Conservation (phyloP, 1,139 yeast species). For the Eremothecium gossypii region DNA sequence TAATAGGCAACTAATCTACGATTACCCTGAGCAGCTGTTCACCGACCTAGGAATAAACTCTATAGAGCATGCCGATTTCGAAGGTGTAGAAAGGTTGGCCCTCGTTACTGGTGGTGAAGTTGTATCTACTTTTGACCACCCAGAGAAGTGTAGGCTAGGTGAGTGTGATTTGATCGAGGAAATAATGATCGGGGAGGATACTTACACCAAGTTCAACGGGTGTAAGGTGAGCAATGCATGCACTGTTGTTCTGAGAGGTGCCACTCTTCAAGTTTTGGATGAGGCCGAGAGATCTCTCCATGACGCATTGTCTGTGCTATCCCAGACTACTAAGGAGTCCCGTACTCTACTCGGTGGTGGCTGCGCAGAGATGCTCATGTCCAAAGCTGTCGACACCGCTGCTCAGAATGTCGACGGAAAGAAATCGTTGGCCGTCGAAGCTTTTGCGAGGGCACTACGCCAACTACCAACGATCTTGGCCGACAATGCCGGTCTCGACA, state of each 20-base stretch:
- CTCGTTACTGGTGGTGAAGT: conserved; percentile 98
- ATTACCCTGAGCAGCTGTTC: conserved; percentile 94
- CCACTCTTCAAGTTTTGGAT: conserved; percentile 90
- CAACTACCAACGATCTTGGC: conserved; percentile 93
- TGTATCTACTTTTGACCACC: conserved; percentile 90
- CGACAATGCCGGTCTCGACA: conserved; percentile 94
- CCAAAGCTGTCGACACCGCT: conserved; percentile 91
- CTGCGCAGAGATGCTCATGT: conserved; percentile 96
- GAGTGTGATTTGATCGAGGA: conserved; percentile 87
- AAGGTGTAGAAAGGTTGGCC: conserved; percentile 94
- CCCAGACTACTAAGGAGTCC: conserved; percentile 93
- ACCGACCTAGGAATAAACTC: conserved; percentile 82
- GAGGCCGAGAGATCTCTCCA: conserved; percentile 97
- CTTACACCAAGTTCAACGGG: conserved; percentile 80
- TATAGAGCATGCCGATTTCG: conserved; percentile 97
- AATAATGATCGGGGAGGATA: conserved; percentile 80
- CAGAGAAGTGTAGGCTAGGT: conserved; percentile 79
- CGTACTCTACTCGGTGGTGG: conserved; percentile 97
- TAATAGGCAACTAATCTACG: conserved; percentile 92
- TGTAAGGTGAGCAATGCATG: conserved; percentile 96
- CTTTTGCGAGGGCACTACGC: conserved; percentile 88
- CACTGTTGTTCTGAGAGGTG: conserved; percentile 92
- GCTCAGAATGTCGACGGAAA: conserved; percentile 94
- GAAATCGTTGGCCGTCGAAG: conserved; percentile 87
- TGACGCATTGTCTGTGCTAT: conserved; percentile 89